phyloP scores from a whole-genome alignment of 169 alveolate species.

The Fabrea salina region DNA sequence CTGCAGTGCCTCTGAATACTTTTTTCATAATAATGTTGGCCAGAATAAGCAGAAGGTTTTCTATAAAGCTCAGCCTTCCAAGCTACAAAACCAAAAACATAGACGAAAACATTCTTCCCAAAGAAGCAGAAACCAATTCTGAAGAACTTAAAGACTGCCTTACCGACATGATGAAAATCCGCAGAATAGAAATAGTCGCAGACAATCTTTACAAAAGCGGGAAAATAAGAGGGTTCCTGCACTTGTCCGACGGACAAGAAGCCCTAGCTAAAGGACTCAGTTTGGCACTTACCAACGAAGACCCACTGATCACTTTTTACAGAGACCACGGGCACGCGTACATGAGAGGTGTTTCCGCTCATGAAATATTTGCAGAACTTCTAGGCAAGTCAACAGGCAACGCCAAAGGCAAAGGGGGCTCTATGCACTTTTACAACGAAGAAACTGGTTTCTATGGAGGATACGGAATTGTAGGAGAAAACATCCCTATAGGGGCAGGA shows the following conservation, averaged over 20 bases:
- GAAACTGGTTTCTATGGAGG: conserved; percentile 73
- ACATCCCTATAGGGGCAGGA: conserved; percentile 79
- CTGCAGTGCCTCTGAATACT: no score
- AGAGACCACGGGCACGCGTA: conserved; percentile 69
- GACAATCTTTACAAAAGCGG: conserved; percentile 64
- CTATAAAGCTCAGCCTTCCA: background rate
- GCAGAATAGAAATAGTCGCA: conserved; percentile 71
- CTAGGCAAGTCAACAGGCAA: conserved; percentile 64
- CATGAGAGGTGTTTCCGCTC: conserved; percentile 71
- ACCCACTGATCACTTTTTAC: conserved; percentile 64
- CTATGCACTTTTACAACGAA: conserved; percentile 71
- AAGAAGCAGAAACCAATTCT: conserved; percentile 32
- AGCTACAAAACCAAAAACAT: background rate
- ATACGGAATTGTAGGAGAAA: conserved; percentile 78
- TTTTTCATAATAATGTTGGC: no score
- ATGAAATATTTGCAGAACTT: conserved; percentile 68
- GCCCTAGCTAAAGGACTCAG: conserved; percentile 62
- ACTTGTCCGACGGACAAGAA: conserved; percentile 65
- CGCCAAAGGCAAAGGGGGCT: conserved; percentile 77
- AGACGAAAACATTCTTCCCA: conserved; percentile 36
- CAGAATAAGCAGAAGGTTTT: no score
- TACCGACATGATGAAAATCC: conserved; percentile 49
- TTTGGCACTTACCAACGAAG: conserved; percentile 61
- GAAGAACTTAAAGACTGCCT: conserved; percentile 51
- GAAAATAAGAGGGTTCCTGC: conserved; percentile 71